Percentiles rank a stretch among this genome's conserved stretches.
phyloP scores from a whole-genome alignment of 2,329 filamentous ascomycete species.

The Whalleya microplaca region DNA sequence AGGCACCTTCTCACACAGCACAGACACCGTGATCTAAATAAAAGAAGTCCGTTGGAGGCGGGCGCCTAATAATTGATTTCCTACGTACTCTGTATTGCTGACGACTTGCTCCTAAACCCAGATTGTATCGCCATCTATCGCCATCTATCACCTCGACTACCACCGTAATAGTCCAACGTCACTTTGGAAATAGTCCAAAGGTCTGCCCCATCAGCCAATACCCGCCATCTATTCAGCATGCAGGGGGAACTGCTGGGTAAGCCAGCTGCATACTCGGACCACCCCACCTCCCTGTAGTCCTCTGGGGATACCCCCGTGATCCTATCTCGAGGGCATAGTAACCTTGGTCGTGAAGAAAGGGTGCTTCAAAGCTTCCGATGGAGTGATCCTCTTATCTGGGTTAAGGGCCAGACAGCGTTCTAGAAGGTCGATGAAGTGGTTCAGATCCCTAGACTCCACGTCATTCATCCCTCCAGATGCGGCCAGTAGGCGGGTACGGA shows the following conservation, averaged over 20 bases:
- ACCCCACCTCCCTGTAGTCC: not conserved
- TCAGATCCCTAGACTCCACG: constrained; percentile 75
- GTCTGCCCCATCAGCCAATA: not conserved
- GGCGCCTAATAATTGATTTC: not conserved
- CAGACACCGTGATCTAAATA: not conserved
- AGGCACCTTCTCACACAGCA: not conserved
- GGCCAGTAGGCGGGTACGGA: constrained; percentile 78
- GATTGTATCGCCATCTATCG: too few relatives aligned
- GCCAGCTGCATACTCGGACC: not conserved
- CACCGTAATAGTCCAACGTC: constrained; percentile 1
- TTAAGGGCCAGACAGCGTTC: constrained; percentile 89
- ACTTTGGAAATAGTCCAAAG: constrained; percentile 4
- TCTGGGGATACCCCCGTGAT: constrained; percentile 4
- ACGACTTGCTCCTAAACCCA: not conserved
- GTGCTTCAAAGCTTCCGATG: constrained; percentile 84
- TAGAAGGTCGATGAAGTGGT: constrained; percentile 82
- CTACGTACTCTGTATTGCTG: not conserved
- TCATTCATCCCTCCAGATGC: constrained; percentile 76
- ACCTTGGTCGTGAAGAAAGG: constrained; percentile 72
- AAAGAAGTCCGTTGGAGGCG: not conserved
- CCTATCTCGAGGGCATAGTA: constrained; percentile 28
- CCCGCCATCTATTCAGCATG: not conserved
- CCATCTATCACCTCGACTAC: not conserved
- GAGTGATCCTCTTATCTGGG: constrained; percentile 88
- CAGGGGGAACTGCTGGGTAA: not conserved